phyloP scores from a whole-genome alignment of 495 filamentous ascomycete genomes.

The Neurospora sp. region DNA sequence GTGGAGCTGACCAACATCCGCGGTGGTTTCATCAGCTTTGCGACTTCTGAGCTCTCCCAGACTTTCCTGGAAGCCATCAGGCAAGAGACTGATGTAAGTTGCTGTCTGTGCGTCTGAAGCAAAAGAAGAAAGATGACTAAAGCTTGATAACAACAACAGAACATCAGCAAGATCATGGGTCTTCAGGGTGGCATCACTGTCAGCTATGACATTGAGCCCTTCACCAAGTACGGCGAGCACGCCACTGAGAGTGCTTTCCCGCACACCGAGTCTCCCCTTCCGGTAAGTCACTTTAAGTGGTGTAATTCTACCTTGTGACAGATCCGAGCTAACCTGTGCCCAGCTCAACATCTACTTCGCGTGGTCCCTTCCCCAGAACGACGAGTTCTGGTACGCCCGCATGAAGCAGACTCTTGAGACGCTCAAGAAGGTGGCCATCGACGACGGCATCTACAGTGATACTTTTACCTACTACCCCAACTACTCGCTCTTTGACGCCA shows the following conservation, averaged over 20 bases:
- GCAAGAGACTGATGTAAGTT: slow-evolving; percentile 7
- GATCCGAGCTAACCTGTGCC: neutral
- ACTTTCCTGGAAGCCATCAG: slow-evolving; percentile 10
- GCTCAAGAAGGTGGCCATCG: slow-evolving; percentile 10
- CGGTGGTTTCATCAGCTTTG: slow-evolving; percentile 14
- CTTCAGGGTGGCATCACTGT: slow-evolving; percentile 5
- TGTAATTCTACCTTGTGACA: neutral
- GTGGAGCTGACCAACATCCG: slow-evolving; percentile 4
- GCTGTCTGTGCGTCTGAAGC: neutral
- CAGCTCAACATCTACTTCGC: slow-evolving; percentile 18
- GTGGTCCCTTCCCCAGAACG: slow-evolving; percentile 10
- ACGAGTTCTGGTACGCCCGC: slow-evolving; percentile 13
- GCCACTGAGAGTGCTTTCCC: slow-evolving; percentile 17
- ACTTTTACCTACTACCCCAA: slow-evolving; percentile 12
- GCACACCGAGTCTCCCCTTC: slow-evolving; percentile 15
- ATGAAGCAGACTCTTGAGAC: slow-evolving; percentile 6
- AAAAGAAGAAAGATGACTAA: neutral
- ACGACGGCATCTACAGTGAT: slow-evolving; percentile 16
- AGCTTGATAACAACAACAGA: neutral
- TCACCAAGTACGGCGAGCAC: slow-evolving; percentile 12
- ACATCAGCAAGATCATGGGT: neutral
- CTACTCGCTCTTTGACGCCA: slow-evolving; percentile 9
- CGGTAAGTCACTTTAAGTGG: slow-evolving; percentile 1
- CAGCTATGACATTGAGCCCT: slow-evolving; percentile 19
- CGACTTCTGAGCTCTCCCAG: slow-evolving; percentile 10